A percentile compares a stretch with the other conserved stretches of the same genome.
Conservation (phyloP, 140 eudicot genomes). For the Senecio squalidus region DNA sequence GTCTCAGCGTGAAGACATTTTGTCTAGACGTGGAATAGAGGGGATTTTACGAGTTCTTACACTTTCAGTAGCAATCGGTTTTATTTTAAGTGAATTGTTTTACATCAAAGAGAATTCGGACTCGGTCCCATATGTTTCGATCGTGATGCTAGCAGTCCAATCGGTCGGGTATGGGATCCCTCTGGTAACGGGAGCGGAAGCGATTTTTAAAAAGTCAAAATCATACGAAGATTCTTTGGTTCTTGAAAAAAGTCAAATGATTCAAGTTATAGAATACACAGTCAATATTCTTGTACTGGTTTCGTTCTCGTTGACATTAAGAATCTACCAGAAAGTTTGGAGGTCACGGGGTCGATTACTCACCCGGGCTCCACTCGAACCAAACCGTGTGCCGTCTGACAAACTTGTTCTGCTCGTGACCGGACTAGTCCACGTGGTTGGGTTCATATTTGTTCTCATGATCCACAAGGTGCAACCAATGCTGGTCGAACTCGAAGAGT, state of each 20-base stretch:
- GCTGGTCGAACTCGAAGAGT: conserved; percentile 77
- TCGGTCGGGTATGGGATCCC: conserved; percentile 80
- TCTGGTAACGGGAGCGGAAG: conserved; percentile 65
- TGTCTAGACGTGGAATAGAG: conserved; percentile 74
- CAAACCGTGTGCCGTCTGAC: conserved; percentile 66
- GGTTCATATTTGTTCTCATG: conserved; percentile 48
- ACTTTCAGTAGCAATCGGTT: conserved; percentile 58
- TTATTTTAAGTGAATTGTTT: conserved; percentile 55
- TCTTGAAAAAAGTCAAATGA: conserved; percentile 64
- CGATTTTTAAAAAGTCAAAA: conserved; percentile 31
- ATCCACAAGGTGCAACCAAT: conserved; percentile 50
- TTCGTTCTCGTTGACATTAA: conserved; percentile 52
- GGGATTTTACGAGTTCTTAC: conserved; percentile 68
- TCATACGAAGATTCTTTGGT: conserved; percentile 50
- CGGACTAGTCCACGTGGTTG: conserved; percentile 46
- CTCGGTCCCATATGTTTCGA: conserved; percentile 59
- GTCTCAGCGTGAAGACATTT: conserved; percentile 77
- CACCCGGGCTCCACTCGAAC: conserved; percentile 54
- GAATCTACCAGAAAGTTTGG: conserved; percentile 85
- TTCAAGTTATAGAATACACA: conserved; percentile 51
- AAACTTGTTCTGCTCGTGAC: conserved; percentile 43
- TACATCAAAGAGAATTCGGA: conserved; percentile 48
- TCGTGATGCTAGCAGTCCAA: conserved; percentile 83
- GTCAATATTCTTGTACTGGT: conserved; percentile 77
- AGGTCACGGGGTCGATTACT: conserved; percentile 57